Percentiles rank a stretch among this genome's conserved stretches.
These are phyloP conservation scores for Coemansia sp. DNA, from an alignment of 192 early-diverging fungal species.

Conservation along the genomic window DNA sequence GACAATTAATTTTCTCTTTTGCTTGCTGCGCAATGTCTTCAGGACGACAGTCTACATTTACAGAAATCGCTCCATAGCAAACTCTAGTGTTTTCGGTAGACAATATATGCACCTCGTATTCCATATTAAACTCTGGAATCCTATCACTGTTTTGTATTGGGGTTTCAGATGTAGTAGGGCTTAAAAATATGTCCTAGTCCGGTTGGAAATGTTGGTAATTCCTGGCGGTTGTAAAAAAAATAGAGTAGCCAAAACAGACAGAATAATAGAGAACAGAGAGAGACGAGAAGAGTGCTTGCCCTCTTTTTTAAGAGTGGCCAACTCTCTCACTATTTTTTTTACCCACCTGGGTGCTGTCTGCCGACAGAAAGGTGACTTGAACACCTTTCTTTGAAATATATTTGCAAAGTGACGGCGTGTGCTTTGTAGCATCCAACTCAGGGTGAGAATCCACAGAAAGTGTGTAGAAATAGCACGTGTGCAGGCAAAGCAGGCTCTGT, in stretches of 20 bases:
- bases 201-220: neutral
- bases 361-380: neutral
- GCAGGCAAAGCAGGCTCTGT: no score
- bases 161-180: neutral
- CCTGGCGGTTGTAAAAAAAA: neutral
- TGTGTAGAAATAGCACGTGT: no score
- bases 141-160: no score
- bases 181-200: neutral
- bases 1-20: neutral
- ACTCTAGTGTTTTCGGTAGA: neutral
- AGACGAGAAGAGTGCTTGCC: no score
- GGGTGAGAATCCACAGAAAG: no score
- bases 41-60: neutral
- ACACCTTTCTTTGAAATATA: neutral
- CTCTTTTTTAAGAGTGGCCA: neutral
- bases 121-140: no score
- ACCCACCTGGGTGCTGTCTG: no score
- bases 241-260: neutral
- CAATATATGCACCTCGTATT: neutral
- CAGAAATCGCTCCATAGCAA: neutral
- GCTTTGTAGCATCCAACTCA: no score
- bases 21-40: neutral
- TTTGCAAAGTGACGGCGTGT: neutral
- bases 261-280: neutral
- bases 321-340: neutral